phyloP scores from a whole-genome alignment of 176 grass and related monocot species.

The Aechmea fasciata region DNA sequence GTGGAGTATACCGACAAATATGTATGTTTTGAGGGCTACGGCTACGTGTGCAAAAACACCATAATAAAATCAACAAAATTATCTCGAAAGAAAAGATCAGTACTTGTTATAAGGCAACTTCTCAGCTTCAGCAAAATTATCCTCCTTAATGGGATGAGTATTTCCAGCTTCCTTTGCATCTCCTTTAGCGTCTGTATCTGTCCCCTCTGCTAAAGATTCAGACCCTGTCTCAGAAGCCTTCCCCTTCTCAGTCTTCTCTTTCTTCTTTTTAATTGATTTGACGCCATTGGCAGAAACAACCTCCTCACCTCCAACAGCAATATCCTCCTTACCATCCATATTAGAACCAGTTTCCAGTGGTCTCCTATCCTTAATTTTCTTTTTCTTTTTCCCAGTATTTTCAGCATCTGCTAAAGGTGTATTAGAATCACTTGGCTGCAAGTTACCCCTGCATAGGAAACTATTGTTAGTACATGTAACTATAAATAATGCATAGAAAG shows the following conservation, averaged over 20 bases:
- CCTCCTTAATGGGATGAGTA: constrained; percentile 8
- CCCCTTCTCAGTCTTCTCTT: constrained; percentile 23
- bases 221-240: constrained; percentile 24
- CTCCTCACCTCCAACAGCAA: background rate
- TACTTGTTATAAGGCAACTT: constrained; percentile 11
- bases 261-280: constrained; percentile 52
- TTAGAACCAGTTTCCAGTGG: constrained; percentile 6
- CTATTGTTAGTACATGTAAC: background rate
- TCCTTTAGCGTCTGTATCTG: constrained; percentile 11
- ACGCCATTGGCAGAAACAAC: constrained; percentile 15
- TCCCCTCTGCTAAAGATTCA: constrained; percentile 23
- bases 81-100: background rate
- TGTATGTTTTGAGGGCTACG: too few species aligned
- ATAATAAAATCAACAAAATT: background rate
- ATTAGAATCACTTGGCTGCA: constrained; percentile 7
- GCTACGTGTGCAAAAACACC: too few species aligned
- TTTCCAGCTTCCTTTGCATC: constrained; percentile 10
- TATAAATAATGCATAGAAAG: constrained; percentile 7
- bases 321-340: constrained; percentile 21
- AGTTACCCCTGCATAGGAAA: constrained; percentile 16
- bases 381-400: constrained; percentile 44
- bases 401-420: constrained; percentile 15
- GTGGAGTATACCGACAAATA: background rate
- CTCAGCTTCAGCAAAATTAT: background rate
- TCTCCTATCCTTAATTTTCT: constrained; percentile 41